phyloP scores from a whole-genome alignment of 805 yeast species.

The Starmerella khaoyaiensis region DNA sequence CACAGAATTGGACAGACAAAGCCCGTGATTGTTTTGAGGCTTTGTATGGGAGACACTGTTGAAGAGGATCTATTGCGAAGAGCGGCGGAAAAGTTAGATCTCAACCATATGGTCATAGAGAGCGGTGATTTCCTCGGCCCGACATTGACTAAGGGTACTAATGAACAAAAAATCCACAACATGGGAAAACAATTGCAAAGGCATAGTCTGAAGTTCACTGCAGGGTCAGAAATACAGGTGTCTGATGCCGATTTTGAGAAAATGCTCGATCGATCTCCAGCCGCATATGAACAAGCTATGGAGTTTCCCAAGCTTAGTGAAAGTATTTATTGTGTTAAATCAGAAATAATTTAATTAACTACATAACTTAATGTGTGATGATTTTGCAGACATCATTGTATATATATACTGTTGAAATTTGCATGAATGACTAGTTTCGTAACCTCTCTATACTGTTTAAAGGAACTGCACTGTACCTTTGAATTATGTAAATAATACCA shows the following conservation, averaged over 20 bases:
- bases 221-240: constrained; percentile 16
- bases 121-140: constrained; percentile 35
- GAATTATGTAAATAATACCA: too few relatives aligned
- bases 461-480: too few relatives aligned
- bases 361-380: too few relatives aligned
- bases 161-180: constrained; percentile 13
- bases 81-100: constrained; percentile 65
- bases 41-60: constrained; percentile 63
- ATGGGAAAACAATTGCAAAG: constrained; percentile 19
- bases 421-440: too few relatives aligned
- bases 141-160: constrained; percentile 2
- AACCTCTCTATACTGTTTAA: too few relatives aligned
- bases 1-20: constrained; percentile 83
- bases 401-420: too few relatives aligned
- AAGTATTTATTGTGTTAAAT: constrained; percentile 14
- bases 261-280: constrained; percentile 20
- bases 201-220: constrained; percentile 36
- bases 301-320: constrained; percentile 14
- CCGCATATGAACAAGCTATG: constrained; percentile 18
- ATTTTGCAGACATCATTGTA: too few relatives aligned
- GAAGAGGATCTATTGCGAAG: constrained; percentile 71
- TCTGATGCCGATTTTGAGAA: constrained; percentile 14
- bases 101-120: constrained; percentile 65
- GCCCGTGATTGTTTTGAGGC: constrained; percentile 71
- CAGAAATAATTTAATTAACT: too few relatives aligned